Conservation (phyloP, 2,329 filamentous ascomycete genomes). For the Samsoniella hepiali region DNA sequence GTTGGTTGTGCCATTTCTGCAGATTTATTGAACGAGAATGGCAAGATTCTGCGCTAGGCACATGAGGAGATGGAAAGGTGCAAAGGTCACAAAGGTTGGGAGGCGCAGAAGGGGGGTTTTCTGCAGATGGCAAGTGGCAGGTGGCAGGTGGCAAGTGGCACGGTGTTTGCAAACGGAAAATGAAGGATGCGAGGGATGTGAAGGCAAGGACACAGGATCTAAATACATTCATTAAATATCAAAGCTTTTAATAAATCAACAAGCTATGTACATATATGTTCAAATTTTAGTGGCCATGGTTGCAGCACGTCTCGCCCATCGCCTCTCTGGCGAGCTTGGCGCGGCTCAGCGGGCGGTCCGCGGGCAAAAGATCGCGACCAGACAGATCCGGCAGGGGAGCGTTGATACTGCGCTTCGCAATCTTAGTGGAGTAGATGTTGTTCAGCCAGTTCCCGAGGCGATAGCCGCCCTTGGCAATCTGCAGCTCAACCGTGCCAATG, state of each 20-base stretch:
- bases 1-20: neutral
- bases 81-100: no score
- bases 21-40: neutral
- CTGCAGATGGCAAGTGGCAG: no score
- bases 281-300: neutral
- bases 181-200: no score
- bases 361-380: conserved; percentile 27
- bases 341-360: conserved; percentile 25
- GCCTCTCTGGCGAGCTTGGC: conserved; percentile 29
- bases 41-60: no score
- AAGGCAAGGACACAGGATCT: no score
- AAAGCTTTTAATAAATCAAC: neutral
- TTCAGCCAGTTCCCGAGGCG: conserved; percentile 32
- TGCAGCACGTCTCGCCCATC: conserved; percentile 25
- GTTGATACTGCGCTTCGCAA: conserved; percentile 23
- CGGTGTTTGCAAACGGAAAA: no score
- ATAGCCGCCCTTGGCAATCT: conserved; percentile 45
- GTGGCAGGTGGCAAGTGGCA: no score
- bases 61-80: no score
- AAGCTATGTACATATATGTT: neutral
- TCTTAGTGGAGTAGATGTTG: conserved; percentile 23
- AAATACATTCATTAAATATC: no score
- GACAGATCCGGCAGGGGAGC: conserved; percentile 23
- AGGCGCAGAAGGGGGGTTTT: no score
- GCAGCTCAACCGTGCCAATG: conserved; percentile 38